Evolutionary conservation across 345 rosid species (phyloP), one percentile per base, ranked within the genome.

Genomic region (Eucalyptus polybractea): DNA sequence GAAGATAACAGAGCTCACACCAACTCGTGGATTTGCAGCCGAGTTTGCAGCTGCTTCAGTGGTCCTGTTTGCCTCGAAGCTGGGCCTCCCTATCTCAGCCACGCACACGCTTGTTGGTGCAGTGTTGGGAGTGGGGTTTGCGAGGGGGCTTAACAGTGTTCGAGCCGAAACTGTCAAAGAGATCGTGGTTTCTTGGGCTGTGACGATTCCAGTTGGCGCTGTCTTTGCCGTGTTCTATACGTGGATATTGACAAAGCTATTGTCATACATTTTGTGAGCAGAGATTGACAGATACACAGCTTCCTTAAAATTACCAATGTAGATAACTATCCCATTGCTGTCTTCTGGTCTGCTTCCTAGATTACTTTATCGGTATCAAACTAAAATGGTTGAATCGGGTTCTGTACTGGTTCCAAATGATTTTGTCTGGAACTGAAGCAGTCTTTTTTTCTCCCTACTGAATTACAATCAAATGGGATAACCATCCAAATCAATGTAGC

Each of bases 91-190:
- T 15, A 94, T 97, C 50, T 97, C 99, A 2, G 98, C 99, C n/a
- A 97, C 98, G 1, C 99, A 96, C 89, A 97, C 99, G 16, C 91
- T 97, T n/a, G 99, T 97, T 45, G 99, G 99, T 40, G 98, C 99
- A n/a, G 99, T 97, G 65, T 96, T 97, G 99, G 99, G 99, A 37
- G 99, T 97, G 22, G 98, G 99, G 13, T 96, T 96, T 47, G 99
- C 98, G 1, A 96, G 99, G 89, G 99, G 99, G 37, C 94, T 96
- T 58, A 97, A 96, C 76, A 93, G 93, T 69, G 99, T 97, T 85
- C 93, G 99, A 91, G 93, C 95, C 50, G 99, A 96, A 93, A 96
- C 97, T 10, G 98, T 97, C 88, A 93, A 88, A 92, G 99, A 96
- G 93, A 97, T 97, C 25, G 98, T 95, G 88, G 93, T 93, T 89